Conservation (phyloP, 345 rosid species). For the Toxicodendron radicans region DNA sequence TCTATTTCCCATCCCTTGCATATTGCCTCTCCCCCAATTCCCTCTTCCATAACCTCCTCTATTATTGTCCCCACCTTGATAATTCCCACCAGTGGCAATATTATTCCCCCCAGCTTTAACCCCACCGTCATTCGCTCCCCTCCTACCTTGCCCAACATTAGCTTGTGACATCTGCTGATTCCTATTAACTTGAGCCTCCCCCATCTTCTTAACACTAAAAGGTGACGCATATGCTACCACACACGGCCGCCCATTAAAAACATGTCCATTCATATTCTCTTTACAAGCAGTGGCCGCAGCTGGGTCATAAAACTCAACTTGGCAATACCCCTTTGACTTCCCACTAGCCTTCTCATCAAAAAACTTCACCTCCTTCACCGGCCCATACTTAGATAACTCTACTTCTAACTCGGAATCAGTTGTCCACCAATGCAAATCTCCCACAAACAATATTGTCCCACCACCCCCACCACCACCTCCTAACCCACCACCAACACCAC, state of each 20-base stretch:
- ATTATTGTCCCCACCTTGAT: slow-evolving; percentile 69
- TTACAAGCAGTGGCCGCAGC: slow-evolving; percentile 68
- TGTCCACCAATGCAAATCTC: slow-evolving; percentile 95
- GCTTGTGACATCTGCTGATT: slow-evolving; percentile 56
- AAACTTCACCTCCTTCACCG: slow-evolving; percentile 78
- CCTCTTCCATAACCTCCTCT: slow-evolving; percentile 69
- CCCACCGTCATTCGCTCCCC: slow-evolving; percentile 51
- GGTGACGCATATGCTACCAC: slow-evolving; percentile 81
- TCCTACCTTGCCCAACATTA: slow-evolving; percentile 43
- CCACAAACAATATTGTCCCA: slow-evolving; percentile 68
- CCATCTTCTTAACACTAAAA: slow-evolving; percentile 64
- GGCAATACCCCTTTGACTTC: slow-evolving; percentile 84
- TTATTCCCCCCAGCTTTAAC: slow-evolving; percentile 42
- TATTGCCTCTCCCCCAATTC: slow-evolving; percentile 70
- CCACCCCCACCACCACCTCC: slow-evolving; percentile 36
- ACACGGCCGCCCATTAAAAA: slow-evolving; percentile 74
- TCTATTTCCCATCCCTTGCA: slow-evolving; percentile 68
- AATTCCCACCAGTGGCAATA: slow-evolving; percentile 52
- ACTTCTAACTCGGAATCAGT: slow-evolving; percentile 80
- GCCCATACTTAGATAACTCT: slow-evolving; percentile 63
- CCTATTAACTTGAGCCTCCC: slow-evolving; percentile 63
- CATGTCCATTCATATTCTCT: slow-evolving; percentile 74
- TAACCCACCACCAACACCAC: slow-evolving; percentile 30
- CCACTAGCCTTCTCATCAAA: slow-evolving; percentile 91
- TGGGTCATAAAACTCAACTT: slow-evolving; percentile 79